Conservation (phyloP, 1,284 basidiomycete species). For the Cryptococcus deneoformans region DNA sequence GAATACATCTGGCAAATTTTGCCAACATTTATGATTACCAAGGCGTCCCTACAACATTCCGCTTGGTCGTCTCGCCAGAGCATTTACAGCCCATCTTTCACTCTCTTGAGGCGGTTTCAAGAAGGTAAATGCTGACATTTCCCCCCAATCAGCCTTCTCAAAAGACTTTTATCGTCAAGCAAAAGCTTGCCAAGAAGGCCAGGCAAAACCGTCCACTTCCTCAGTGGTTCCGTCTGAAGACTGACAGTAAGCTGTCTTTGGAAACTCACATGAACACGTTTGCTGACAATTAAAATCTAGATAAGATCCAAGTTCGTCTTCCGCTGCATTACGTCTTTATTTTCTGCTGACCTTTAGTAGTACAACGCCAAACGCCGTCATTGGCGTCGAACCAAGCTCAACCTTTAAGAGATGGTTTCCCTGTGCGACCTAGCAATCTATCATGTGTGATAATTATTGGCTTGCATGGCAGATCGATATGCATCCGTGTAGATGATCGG, state of each 20-base stretch:
- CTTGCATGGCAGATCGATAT: too few relatives aligned
- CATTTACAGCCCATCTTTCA: too few relatives aligned
- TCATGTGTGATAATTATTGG: too few relatives aligned
- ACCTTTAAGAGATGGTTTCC: slow-evolving; percentile 60
- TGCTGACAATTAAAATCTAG: slow-evolving; percentile 5
- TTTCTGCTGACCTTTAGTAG: slow-evolving; percentile 39
- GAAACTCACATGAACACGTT: neutral
- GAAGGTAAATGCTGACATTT: too few relatives aligned
- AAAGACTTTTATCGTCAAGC: slow-evolving; percentile 77
- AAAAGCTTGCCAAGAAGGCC: slow-evolving; percentile 91
- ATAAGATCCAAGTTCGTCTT: slow-evolving; percentile 67
- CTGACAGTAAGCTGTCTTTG: slow-evolving; percentile 59
- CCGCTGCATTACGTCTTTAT: slow-evolving; percentile 8
- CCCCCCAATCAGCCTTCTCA: slow-evolving; percentile 73
- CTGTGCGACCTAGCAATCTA: too few relatives aligned
- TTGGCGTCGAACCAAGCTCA: slow-evolving; percentile 93
- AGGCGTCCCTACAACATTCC: too few relatives aligned
- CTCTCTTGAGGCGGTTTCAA: too few relatives aligned
- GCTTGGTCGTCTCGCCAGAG: too few relatives aligned
- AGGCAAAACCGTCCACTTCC: slow-evolving; percentile 98
- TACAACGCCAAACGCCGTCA: slow-evolving; percentile 93
- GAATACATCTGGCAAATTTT: too few relatives aligned
- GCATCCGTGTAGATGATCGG: too few relatives aligned
- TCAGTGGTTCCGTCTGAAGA: slow-evolving; percentile 98
- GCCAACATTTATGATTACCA: too few relatives aligned